Evolutionary conservation across 176 grass and related monocot species (phyloP), one percentile per base, ranked within the genome.

Genomic region (Triticum turgidum): DNA sequence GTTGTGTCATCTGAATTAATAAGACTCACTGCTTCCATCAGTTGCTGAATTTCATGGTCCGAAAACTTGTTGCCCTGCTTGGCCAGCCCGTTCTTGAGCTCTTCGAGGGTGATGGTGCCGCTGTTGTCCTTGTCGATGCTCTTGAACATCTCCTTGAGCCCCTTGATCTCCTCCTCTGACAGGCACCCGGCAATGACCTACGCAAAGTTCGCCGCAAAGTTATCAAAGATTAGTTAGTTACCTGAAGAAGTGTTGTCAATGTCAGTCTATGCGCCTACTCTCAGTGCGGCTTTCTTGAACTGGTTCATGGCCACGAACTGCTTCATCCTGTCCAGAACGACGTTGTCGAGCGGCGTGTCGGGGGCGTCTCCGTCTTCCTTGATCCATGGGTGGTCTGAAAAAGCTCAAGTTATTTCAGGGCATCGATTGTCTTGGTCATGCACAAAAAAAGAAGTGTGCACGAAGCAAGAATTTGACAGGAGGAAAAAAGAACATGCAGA

Each of bases 101-200:
- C 93, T 30, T 95, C 93, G 9, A 98, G 91, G 3, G 93, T 95
- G n/a, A 98, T 98, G 20, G 89, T 95, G 20, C 93, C 89, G 15
- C 89, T 98, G 59, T 92, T 92, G 33, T 98, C 95, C 49, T 90
- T 92, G 80, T 95, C 95, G 2, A 98, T 98, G 80, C 73, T 90
- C 85, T 98, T 98, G 83, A 98, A 93, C 95, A 95, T 95, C 80
- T 95, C 91, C 83, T 95, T 95, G 29, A 98, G 80, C 24, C 95
- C 95, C 17, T 79, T 86, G 69, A 98, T 93, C 66, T 98, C 95
- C 83, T 95, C 95, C 86, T 98, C 95, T 6, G 93, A 98, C 73
- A 98, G 86, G 83, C 93, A 95, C 66, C 93, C 95, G 9, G 93
- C 93, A 83, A 98, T 93, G 14, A 98, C 88, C 95, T 95, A 21